Base-by-base conservation (phyloP, 2,329 filamentous ascomycete species). In the Fusarium ambrosium region DNA sequence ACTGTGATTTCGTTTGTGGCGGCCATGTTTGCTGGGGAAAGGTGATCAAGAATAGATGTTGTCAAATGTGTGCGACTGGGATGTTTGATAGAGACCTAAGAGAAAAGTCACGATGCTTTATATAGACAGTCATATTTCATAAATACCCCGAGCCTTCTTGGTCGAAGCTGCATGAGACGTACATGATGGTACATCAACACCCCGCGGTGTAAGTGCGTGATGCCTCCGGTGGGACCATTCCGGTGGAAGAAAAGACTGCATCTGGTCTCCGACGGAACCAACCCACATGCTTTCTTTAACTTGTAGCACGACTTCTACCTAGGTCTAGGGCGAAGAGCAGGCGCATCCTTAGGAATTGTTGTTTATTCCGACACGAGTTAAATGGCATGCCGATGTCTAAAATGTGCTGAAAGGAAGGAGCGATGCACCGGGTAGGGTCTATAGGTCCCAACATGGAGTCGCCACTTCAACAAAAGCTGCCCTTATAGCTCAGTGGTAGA, bases 1-100 rank as follows among this genome's bases (percentile, higher is more conserved):
- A 87, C 83, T 1, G 75, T 81, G 72, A 87, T 67, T 1, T 66
- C 41, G 45, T 61, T 61, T 32, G 55, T n/a, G 4, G 29, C 10
- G n/a, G 51, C 27, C 48, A 59, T 58, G 36, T 43, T 53, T 64
- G 62, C 29, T 29, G 22, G 14, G 6, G 13, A n/a, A 4, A n/a
- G n/a, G 11, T 27, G 11, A 32, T 62, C 13, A 37, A 9, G 43
- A 37, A 32, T 61, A 4, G 16, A 29, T 34, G 27, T 36, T 24
- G 6, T 16, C 6, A 20, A 34, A 24, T 39, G 16, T 56, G 11
- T 20, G 20, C 6, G 13, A 18, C n/a, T 48, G 14, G 16, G 9
- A 6, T 36, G n/a, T 24, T 16, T 18, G 6, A 11, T n/a, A 36
- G 13, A 20, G 6, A n/a, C 36, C 13, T 10, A 2, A 10, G 8